Evolutionary conservation across 2,329 filamentous ascomycete genomes (phyloP), one percentile per base, ranked within the genome.

Genomic region (Arthrobotrys entomopaga): DNA sequence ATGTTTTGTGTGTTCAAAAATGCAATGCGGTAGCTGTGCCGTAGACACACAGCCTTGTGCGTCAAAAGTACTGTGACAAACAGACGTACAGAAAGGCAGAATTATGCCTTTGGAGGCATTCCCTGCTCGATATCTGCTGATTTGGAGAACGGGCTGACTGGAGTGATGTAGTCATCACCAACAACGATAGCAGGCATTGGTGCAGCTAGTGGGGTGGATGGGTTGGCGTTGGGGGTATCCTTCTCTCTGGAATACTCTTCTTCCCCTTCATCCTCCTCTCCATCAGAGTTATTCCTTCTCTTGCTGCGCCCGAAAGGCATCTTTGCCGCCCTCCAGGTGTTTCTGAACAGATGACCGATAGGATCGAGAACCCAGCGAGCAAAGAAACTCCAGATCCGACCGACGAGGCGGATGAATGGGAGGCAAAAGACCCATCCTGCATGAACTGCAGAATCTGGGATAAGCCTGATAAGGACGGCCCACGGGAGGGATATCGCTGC

Each of bases 401-500:
- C 53, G 34, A 69, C 61, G 22, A 75, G 83, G 82, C 82, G 85
- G 87, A 63, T 90, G 79, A 64, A 85, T 83, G 46, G 85, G 81
- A 1, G 86, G 84, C 46, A 90, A 81, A 67, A 67, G 20, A 64
- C 38, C 70, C 70, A 74, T 34, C 87, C 80, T 49, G 83, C 83
- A 56, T 85, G 81, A 50, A 91, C 79, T 15, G 89, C 82, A 53
- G 86, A 84, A 80, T 98, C 93, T 0, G 95, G 95, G 59, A 98
- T 86, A 24, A 92, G 84, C 54, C 95, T 91, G 71, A 98, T 90
- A 34, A 91, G 83, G 22, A 94, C 85, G 70, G 92, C 95, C 64
- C 96, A 85, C 0, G 93, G 92, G 29, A 98, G 88, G 16, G 94
- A 97, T n/a, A 96, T 82, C 77, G 90, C 84, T 34, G 93, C 93